Percentiles rank a stretch among this genome's conserved stretches.
phyloP scores from a whole-genome alignment of 2,329 filamentous ascomycete genomes.

The Hypoxylon sp. region DNA sequence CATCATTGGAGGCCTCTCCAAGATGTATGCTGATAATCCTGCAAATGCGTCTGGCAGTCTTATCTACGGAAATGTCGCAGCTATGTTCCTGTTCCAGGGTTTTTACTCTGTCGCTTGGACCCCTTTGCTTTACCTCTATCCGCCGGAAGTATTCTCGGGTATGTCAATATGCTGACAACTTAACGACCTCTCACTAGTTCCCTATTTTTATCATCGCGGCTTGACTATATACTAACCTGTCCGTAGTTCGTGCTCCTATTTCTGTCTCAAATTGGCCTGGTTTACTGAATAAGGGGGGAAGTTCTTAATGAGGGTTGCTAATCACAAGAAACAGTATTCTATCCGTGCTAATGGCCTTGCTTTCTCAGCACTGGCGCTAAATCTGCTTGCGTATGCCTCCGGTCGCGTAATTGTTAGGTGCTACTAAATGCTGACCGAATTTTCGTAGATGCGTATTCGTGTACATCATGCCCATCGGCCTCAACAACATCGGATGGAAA shows the following conservation, averaged over 20 bases:
- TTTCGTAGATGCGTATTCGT: slow-evolving; percentile 55
- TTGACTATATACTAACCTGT: slow-evolving; percentile 13
- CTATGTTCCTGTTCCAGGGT: slow-evolving; percentile 67
- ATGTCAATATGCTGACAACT: slow-evolving; percentile 3
- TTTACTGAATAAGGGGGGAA: background rate
- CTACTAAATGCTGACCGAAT: slow-evolving; percentile 14
- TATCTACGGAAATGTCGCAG: slow-evolving; percentile 52
- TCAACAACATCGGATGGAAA: slow-evolving; percentile 61
- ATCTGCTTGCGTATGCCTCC: slow-evolving; percentile 51
- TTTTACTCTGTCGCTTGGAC: slow-evolving; percentile 67
- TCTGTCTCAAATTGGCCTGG: background rate
- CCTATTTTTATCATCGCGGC: background rate
- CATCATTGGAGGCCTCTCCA: slow-evolving; percentile 66
- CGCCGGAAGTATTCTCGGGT: slow-evolving; percentile 61
- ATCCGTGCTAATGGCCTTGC: slow-evolving; percentile 64
- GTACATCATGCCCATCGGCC: slow-evolving; percentile 60
- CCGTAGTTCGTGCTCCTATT: slow-evolving; percentile 15
- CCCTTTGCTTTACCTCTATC: slow-evolving; percentile 64
- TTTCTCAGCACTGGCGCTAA: slow-evolving; percentile 54
- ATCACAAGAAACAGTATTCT: slow-evolving; percentile 58
- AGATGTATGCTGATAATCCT: slow-evolving; percentile 55
- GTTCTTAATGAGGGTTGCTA: slow-evolving; percentile 8
- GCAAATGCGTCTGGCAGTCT: slow-evolving; percentile 49
- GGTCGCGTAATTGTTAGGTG: background rate
- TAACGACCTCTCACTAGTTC: background rate